Conservation (phyloP, 805 yeast species). For the Sugiyamaella marilandica region DNA sequence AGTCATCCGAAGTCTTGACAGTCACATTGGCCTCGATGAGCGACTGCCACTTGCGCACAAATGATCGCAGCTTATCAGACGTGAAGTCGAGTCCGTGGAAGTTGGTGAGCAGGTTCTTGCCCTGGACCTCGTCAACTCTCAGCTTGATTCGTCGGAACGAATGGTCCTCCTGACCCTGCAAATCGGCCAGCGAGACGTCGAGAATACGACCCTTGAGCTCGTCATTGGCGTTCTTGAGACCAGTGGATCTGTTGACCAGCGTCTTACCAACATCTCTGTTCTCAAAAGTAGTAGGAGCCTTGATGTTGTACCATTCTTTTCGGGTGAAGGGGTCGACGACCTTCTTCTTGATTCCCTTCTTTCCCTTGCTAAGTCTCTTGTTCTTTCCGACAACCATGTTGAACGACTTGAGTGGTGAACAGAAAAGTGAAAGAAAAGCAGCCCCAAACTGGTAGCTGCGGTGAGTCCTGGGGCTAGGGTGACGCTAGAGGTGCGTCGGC, state of each 20-base stretch:
- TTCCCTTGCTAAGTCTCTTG: constrained; percentile 73
- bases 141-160: constrained; percentile 95
- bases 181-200: constrained; percentile 93
- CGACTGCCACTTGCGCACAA: constrained; percentile 99
- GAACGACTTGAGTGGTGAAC: constrained; percentile 10
- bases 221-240: constrained; percentile 95
- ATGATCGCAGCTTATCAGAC: constrained; percentile 93
- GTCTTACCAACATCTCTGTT: constrained; percentile 99
- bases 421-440: background rate
- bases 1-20: constrained; percentile 96
- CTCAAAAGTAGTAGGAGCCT: constrained; percentile 98
- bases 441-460: background rate
- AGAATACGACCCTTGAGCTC: constrained; percentile 97
- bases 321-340: constrained; percentile 99
- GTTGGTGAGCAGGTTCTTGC: constrained; percentile 97
- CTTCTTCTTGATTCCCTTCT: constrained; percentile 99
- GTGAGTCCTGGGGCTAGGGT: background rate
- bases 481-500: background rate
- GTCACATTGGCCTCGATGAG: constrained; percentile 97
- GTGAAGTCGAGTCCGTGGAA: constrained; percentile 99
- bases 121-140: constrained; percentile 99
- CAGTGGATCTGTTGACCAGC: constrained; percentile 95
- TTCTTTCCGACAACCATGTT: constrained; percentile 82
- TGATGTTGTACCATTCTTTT: constrained; percentile 98
- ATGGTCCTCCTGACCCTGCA: constrained; percentile 98